Conservation (phyloP, 805 yeast species). For the Brettanomyces nanus region DNA sequence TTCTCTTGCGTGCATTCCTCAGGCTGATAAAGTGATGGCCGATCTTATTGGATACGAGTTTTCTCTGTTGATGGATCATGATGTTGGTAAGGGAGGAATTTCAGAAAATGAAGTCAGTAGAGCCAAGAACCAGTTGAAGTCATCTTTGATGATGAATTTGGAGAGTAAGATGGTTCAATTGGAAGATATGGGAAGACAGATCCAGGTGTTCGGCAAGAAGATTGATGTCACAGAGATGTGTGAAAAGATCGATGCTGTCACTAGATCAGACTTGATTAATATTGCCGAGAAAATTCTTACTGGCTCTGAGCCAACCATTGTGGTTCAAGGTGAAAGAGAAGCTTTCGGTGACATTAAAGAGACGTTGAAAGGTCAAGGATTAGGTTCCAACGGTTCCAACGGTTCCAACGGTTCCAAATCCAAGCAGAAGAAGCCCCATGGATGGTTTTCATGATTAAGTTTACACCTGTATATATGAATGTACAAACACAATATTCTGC, state of each 20-base stretch:
- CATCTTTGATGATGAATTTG: conserved; percentile 83
- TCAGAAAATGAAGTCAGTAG: conserved; percentile 68
- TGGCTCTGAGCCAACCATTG: conserved; percentile 73
- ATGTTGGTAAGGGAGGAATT: conserved; percentile 49
- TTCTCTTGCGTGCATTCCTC: conserved; percentile 74
- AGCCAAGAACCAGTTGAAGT: conserved; percentile 86
- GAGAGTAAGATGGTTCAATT: conserved; percentile 90
- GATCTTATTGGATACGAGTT: conserved; percentile 69
- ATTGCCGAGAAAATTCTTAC: conserved; percentile 74
- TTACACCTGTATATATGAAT: neutral
- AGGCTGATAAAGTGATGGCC: conserved; percentile 76
- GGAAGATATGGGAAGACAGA: conserved; percentile 93
- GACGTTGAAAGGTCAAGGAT: conserved; percentile 60
- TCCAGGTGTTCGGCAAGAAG: conserved; percentile 72
- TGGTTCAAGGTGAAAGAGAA: conserved; percentile 82
- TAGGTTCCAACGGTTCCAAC: conserved; percentile 35
- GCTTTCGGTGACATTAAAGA: conserved; percentile 76
- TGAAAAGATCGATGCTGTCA: conserved; percentile 57
- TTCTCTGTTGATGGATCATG: conserved; percentile 33
- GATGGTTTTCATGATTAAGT: neutral
- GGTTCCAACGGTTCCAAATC: neutral
- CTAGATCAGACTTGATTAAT: conserved; percentile 56
- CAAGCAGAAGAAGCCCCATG: neutral
- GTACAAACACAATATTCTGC: neutral
- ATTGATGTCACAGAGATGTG: conserved; percentile 80